These are phyloP conservation scores for Linum usitatissimum DNA, from an alignment of 345 rosid species.

Conservation along the genomic window DNA sequence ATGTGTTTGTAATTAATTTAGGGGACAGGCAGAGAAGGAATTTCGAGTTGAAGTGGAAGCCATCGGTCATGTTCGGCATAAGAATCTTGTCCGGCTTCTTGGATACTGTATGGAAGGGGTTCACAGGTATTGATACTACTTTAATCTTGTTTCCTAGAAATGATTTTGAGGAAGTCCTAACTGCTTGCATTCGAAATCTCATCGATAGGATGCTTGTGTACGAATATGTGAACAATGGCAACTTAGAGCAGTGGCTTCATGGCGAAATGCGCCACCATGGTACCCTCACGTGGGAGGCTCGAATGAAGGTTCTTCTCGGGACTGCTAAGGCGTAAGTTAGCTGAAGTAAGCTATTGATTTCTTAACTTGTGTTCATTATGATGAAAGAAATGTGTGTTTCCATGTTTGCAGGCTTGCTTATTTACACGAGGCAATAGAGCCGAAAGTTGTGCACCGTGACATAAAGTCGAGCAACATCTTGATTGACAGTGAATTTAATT, in stretches of 20 bases:
- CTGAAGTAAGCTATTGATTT: not conserved
- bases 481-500: slow-evolving; percentile 70
- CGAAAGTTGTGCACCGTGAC: slow-evolving; percentile 96
- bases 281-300: slow-evolving; percentile 21
- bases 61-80: slow-evolving; percentile 91
- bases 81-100: slow-evolving; percentile 86
- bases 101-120: slow-evolving; percentile 98
- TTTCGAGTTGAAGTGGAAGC: slow-evolving; percentile 97
- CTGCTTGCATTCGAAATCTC: not conserved
- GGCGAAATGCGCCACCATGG: slow-evolving; percentile 19
- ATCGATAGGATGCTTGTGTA: slow-evolving; percentile 17
- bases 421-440: slow-evolving; percentile 96
- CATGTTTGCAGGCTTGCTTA: slow-evolving; percentile 54
- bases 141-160: not conserved
- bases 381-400: not conserved
- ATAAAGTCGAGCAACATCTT: slow-evolving; percentile 94
- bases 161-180: not conserved
- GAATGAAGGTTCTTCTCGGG: slow-evolving; percentile 23
- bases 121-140: slow-evolving; percentile 42
- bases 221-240: slow-evolving; percentile 22
- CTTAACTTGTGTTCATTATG: not conserved
- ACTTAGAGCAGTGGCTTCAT: slow-evolving; percentile 24
- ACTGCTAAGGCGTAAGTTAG: slow-evolving; percentile 26
- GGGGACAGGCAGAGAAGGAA: slow-evolving; percentile 97
- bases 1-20: slow-evolving; percentile 16